Percentiles rank a stretch among this genome's conserved stretches.
phyloP scores from a whole-genome alignment of 2,329 filamentous ascomycete species.

The Colletotrichum liriopes region DNA sequence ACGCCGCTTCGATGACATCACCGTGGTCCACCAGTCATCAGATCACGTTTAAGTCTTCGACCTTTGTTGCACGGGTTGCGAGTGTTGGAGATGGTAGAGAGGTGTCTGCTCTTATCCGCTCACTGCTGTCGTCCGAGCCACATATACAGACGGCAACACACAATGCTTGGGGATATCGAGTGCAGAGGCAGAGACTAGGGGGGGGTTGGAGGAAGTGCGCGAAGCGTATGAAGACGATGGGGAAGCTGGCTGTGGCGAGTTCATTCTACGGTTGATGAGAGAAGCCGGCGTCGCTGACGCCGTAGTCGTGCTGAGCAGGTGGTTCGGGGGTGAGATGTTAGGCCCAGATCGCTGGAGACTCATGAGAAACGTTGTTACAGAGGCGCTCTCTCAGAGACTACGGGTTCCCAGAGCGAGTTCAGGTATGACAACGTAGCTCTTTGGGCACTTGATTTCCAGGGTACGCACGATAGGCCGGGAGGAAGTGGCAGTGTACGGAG shows the following conservation, averaged over 20 bases:
- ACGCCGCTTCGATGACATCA: slow-evolving; percentile 31
- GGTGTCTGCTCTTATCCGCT: slow-evolving; percentile 61
- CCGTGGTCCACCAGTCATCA: slow-evolving; percentile 68
- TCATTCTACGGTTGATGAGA: slow-evolving; percentile 69
- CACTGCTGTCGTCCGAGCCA: slow-evolving; percentile 64
- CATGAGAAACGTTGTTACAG: slow-evolving; percentile 71
- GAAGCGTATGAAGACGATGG: slow-evolving; percentile 74
- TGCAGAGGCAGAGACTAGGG: slow-evolving; percentile 29
- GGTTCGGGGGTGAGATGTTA: slow-evolving; percentile 75
- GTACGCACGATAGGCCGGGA: slow-evolving; percentile 54
- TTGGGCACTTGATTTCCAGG: slow-evolving; percentile 73
- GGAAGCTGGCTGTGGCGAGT: slow-evolving; percentile 72
- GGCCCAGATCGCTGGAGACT: slow-evolving; percentile 75
- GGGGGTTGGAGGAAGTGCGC: slow-evolving; percentile 49
- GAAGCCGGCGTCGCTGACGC: slow-evolving; percentile 66
- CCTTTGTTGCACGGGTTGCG: slow-evolving; percentile 70
- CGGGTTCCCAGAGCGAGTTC: slow-evolving; percentile 49
- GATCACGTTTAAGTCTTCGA: slow-evolving; percentile 68
- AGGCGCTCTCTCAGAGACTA: slow-evolving; percentile 68
- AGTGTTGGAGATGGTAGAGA: slow-evolving; percentile 56
- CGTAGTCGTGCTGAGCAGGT: slow-evolving; percentile 72
- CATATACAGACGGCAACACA: slow-evolving; percentile 70
- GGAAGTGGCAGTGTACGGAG: slow-evolving; percentile 33
- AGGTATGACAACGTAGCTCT: slow-evolving; percentile 65
- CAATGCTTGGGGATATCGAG: slow-evolving; percentile 71